Percentiles rank a stretch among this genome's conserved stretches.
These are phyloP conservation scores for Penicillium atrosanguineum DNA, from an alignment of 495 filamentous ascomycete species.

Conservation along the genomic window DNA sequence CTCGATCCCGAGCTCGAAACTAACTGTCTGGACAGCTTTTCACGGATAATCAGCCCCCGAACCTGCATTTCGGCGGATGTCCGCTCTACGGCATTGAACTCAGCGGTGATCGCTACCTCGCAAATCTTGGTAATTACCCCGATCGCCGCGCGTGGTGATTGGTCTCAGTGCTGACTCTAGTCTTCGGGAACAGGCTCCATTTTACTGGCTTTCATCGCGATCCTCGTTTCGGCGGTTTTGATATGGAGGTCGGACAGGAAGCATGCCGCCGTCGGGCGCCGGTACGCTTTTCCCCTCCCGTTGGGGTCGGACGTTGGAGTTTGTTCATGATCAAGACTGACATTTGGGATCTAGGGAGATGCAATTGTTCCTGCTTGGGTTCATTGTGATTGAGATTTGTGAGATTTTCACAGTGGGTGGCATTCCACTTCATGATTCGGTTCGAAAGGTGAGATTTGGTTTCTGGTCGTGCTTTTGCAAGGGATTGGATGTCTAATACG, in stretches of 20 bases:
- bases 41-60: constrained; percentile 44
- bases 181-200: constrained; percentile 72
- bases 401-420: constrained; percentile 95
- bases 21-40: constrained; percentile 50
- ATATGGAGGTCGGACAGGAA: constrained; percentile 85
- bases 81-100: constrained; percentile 69
- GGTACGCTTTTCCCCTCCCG: constrained; percentile 51
- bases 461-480: neutral
- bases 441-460: constrained; percentile 48
- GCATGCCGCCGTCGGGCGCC: constrained; percentile 88
- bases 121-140: constrained; percentile 77
- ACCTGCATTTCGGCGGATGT: constrained; percentile 62
- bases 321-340: constrained; percentile 4
- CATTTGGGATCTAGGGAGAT: constrained; percentile 67
- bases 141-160: no score
- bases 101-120: constrained; percentile 59
- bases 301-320: neutral
- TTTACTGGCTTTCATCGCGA: constrained; percentile 73
- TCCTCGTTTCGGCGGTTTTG: constrained; percentile 61
- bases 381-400: constrained; percentile 85
- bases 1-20: neutral
- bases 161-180: no score
- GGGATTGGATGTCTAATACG: neutral
- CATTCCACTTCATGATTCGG: constrained; percentile 68
- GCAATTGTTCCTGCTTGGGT: constrained; percentile 87